Evolutionary conservation across 495 filamentous ascomycete genomes (phyloP), one percentile per base, ranked within the genome.

Genomic region (Melanomma pulvis-pyrius): DNA sequence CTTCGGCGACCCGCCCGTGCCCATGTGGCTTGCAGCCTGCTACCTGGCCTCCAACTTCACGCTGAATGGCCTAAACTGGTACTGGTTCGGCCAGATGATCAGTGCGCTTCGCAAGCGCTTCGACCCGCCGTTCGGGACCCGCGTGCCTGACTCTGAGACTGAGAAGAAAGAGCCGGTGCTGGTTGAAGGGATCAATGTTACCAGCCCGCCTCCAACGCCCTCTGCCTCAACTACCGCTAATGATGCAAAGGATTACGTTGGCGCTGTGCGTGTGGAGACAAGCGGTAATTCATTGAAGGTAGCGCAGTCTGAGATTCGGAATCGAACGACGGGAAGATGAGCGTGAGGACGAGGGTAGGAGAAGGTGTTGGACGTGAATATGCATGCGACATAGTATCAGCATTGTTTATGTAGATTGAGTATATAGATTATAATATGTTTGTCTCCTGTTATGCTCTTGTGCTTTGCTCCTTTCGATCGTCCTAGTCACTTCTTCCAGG

Each of bases 71-170:
- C 79, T 98, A 50, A 98, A 98, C 77, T 92, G 92, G 75, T 93
- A 87, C 79, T 98, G 94, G 94, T 98, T 96, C 77, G 87, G 87
- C 63, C 94, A 93, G 83, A 98, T 98, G 94, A 90, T 98, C 63
- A 84, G 90, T 67, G 91, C 94, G 25, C 88, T 98, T 17, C 79
- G 88, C 65, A 96, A 94, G 81, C 83, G 94, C 24, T 98, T 98
- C 76, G 84, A 88, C n/a, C 82, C 86, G n/a, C 77, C 83, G 12
- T 68, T 71, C n/a, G 77, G 77, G 12, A 79, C 77, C 1, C 73
- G 72, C 21, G 69, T 68, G 41, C 24, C 59, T 8, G 62, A 67
- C 36, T 44, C 48, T 19, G 54, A 55, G 44, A 22, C 21, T 15
- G 39, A 63, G 24, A 53, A 29, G 48, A 15, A 64, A 44, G 71